Conservation (phyloP, 345 rosid genomes). For the Pseudoturritis turrita region DNA sequence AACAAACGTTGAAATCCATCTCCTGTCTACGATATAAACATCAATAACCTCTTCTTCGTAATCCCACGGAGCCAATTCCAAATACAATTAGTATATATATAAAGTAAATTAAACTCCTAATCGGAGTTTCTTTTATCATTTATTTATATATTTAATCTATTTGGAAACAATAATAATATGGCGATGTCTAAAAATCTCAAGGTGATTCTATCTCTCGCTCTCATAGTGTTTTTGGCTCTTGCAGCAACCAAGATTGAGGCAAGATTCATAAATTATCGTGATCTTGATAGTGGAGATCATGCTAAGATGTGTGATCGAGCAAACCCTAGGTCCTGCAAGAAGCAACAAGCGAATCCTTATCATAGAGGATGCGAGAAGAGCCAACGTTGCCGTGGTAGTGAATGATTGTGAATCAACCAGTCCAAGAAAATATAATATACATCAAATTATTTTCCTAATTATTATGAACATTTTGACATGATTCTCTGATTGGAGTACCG, state of each 20-base stretch:
- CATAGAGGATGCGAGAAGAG: not conserved
- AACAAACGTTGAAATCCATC: not conserved
- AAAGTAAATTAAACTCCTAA: not conserved
- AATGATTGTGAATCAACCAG: no score
- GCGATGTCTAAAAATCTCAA: constrained; percentile 11
- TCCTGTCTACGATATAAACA: constrained; percentile 16
- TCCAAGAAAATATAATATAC: no score
- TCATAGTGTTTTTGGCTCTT: constrained; percentile 9
- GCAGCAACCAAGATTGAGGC: not conserved
- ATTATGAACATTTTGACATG: not conserved
- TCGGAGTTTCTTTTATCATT: not conserved
- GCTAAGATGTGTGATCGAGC: not conserved
- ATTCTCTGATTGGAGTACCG: not conserved
- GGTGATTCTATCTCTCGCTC: not conserved
- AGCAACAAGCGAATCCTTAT: constrained; percentile 7
- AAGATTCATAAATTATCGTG: not conserved
- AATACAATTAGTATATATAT: not conserved
- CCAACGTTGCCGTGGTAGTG: not conserved
- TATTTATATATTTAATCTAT: constrained; percentile 10
- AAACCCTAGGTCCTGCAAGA: not conserved
- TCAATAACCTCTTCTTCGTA: not conserved
- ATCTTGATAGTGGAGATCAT: not conserved
- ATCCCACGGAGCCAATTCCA: not conserved
- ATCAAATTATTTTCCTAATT: not conserved
- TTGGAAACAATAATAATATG: constrained; percentile 4